Conservation (phyloP, 2,329 filamentous ascomycete species). For the Fusarium protoensiforme region DNA sequence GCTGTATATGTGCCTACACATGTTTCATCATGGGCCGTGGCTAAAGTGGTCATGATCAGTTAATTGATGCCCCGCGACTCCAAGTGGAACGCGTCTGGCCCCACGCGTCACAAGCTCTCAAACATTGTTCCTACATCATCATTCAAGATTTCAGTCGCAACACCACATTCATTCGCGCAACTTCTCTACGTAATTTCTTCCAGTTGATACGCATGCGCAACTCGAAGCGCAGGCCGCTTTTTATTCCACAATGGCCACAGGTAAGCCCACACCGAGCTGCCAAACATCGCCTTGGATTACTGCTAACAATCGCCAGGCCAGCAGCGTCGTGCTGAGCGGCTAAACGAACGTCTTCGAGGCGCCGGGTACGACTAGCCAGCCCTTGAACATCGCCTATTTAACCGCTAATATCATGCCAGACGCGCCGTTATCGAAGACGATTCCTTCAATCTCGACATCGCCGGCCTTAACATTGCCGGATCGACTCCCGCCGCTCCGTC, state of each 20-base stretch:
- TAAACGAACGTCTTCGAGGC: constrained; percentile 73
- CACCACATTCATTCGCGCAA: neutral
- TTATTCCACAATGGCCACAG: constrained; percentile 48
- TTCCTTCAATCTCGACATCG: constrained; percentile 66
- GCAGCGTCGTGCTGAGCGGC: constrained; percentile 69
- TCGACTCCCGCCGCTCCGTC: constrained; percentile 33
- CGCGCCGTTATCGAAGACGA: constrained; percentile 69
- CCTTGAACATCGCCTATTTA: neutral
- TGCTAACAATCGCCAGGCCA: constrained; percentile 42
- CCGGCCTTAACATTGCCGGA: constrained; percentile 49
- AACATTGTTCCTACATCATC: constrained; percentile 40
- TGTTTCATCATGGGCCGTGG: neutral
- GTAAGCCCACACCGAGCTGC: constrained; percentile 31
- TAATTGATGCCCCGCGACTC: constrained; percentile 37
- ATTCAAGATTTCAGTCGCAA: constrained; percentile 8
- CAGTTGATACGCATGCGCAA: constrained; percentile 11
- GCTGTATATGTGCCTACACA: neutral
- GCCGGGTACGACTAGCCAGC: constrained; percentile 62
- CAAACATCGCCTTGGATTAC: neutral
- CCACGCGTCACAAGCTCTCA: constrained; percentile 36
- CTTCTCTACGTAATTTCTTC: neutral
- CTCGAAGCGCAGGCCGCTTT: neutral
- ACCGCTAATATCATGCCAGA: constrained; percentile 44
- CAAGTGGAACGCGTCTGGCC: constrained; percentile 38
- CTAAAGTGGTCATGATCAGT: neutral